These are phyloP conservation scores for Colletotrichum simmondsii DNA, from an alignment of 2,329 filamentous ascomycete species.

Conservation along the genomic window DNA sequence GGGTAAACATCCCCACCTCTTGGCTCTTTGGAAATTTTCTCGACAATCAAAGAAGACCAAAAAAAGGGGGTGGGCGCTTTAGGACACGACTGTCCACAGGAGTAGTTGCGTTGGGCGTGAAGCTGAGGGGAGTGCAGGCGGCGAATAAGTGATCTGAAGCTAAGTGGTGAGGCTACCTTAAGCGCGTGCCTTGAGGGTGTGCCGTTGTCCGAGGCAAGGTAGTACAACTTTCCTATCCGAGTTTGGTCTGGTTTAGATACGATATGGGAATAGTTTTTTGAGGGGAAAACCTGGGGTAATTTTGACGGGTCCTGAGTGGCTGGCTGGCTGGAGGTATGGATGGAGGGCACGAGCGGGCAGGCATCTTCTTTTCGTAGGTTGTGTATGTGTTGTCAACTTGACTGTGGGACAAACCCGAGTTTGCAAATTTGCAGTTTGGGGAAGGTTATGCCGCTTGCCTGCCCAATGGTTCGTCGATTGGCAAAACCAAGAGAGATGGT, in stretches of 20 bases:
- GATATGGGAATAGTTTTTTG: background rate
- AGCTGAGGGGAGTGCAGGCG: no score
- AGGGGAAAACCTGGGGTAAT: conserved; percentile 29
- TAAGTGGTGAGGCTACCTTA: background rate
- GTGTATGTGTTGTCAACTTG: background rate
- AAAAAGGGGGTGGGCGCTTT: background rate
- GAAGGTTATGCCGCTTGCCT: background rate
- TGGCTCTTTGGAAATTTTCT: background rate
- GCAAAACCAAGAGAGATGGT: background rate
- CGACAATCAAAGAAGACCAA: background rate
- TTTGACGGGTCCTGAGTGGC: conserved; percentile 20
- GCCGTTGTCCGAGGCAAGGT: background rate
- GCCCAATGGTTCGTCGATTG: background rate
- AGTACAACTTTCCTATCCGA: background rate
- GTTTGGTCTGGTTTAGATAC: background rate
- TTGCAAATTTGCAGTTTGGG: no score
- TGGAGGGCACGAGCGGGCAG: background rate
- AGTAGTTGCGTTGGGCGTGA: no score
- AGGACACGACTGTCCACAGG: no score
- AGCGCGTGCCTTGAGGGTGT: background rate
- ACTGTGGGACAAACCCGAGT: background rate
- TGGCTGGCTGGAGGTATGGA: background rate
- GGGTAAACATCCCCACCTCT: background rate
- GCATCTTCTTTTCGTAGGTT: background rate
- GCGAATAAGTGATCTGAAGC: no score